phyloP scores from a whole-genome alignment of 2,329 filamentous ascomycete species.

The Aspergillus fijiensis region DNA sequence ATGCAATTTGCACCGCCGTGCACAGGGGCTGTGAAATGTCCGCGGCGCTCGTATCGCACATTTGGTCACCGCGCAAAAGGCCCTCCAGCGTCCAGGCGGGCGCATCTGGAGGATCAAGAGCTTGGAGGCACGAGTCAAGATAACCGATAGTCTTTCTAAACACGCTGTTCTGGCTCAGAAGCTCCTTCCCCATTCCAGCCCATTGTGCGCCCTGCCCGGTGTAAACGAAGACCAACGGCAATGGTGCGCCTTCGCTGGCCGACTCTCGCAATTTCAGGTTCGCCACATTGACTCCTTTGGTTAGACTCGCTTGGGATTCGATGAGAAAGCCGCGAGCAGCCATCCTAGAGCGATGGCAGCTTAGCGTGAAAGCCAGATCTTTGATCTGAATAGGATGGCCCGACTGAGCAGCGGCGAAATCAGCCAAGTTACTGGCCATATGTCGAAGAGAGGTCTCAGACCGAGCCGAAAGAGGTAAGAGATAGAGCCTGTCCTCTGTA shows the following conservation, averaged over 20 bases:
- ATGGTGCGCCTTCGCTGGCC: neutral
- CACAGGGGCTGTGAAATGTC: conserved; percentile 27
- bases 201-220: conserved; percentile 40
- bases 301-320: neutral
- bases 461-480: too few relatives aligned
- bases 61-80: neutral
- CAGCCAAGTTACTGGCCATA: too few relatives aligned
- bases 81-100: conserved; percentile 11
- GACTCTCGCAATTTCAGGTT: neutral
- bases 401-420: neutral
- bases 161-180: conserved; percentile 16
- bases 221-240: conserved; percentile 27
- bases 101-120: neutral
- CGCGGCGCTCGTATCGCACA: conserved; percentile 17
- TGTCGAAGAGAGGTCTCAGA: neutral
- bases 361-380: conserved; percentile 15
- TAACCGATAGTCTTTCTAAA: conserved; percentile 16
- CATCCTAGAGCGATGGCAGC: conserved; percentile 5
- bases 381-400: neutral
- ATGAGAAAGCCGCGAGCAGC: neutral
- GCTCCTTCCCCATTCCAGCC: conserved; percentile 28
- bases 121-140: neutral
- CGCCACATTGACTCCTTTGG: neutral
- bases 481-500: too few relatives aligned
- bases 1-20: conserved; percentile 31